Evolutionary conservation across 1,284 basidiomycete species (phyloP), one percentile per base, ranked within the genome.

Genomic region (Rugosomyces carneus): DNA sequence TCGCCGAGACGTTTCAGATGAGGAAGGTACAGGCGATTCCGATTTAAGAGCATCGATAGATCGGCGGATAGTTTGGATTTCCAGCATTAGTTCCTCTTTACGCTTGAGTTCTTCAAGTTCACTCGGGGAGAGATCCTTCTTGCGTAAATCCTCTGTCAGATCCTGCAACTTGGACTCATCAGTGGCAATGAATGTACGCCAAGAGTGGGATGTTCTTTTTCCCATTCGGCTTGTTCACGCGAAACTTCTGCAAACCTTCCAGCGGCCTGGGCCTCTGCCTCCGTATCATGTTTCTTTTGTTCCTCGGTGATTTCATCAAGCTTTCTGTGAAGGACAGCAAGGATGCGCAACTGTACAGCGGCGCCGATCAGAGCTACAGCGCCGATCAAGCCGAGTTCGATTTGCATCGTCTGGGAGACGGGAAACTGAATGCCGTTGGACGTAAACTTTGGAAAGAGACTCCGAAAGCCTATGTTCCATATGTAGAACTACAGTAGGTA

Each of bases 401-500:
- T 93, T 62, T 91, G 78, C 89, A 95, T 96, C 6, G 84, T 84
- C 60, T 93, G 90, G 2, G 86, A 80, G 45, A 95, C 80, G 8
- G 89, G 89, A 57, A 90, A 95, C 42, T 76, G 67, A 44, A 88
- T 89, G 49, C 74, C 70, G 53, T 84, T 80, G 50, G 74, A 63
- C 11, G 68, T 66, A 55, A 81, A 90, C 55, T 83, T 86, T 10
- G 86, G 81, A 66, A 95, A 96, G 27, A 96, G 66, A 2, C 70
- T 58, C 7, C 70, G 73, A 66, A 93, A 92, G 15, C 94, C 94
- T 37, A 98, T 70, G 60, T 96, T 97, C 82, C 89, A 95, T 42
- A 95, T 72, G 66, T 96, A 97, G 68, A 95, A 96, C 87, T 91
- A 51, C n/a, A n/a, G n/a, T n/a, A n/a, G n/a, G n/a, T n/a, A n/a